These are phyloP conservation scores for Corylus avellana DNA, from an alignment of 306 rosid species.

Conservation along the genomic window DNA sequence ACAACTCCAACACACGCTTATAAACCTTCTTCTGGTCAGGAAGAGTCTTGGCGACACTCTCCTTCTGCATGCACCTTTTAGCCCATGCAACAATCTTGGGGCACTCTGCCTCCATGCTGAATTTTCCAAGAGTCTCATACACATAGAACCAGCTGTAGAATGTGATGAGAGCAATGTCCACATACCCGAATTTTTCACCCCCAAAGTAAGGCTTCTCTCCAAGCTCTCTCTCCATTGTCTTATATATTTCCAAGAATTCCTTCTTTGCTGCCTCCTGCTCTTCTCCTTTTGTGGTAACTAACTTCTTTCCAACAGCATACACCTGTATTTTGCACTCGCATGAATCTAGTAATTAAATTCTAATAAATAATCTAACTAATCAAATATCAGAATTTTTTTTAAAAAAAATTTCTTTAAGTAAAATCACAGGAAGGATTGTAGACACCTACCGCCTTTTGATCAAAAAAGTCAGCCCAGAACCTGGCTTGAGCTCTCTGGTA, in stretches of 20 bases:
- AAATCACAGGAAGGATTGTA: too few species aligned
- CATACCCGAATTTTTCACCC: slow-evolving; percentile 12
- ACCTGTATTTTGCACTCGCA: slow-evolving; percentile 32
- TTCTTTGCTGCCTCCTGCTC: slow-evolving; percentile 33
- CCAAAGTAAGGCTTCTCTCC: background rate
- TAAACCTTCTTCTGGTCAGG: slow-evolving; percentile 15
- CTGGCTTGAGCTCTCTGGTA: slow-evolving; percentile 41
- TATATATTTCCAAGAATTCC: slow-evolving; percentile 10
- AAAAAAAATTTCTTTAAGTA: too few species aligned
- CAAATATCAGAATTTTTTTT: too few species aligned
- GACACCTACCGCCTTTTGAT: slow-evolving; percentile 31
- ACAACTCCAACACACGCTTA: slow-evolving; percentile 12
- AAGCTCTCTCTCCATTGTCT: slow-evolving; percentile 18
- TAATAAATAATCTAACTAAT: too few species aligned
- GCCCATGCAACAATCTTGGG: slow-evolving; percentile 29
- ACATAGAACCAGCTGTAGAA: slow-evolving; percentile 23
- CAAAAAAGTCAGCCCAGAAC: slow-evolving; percentile 43
- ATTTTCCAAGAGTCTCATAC: slow-evolving; percentile 8
- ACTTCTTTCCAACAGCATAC: slow-evolving; percentile 25
- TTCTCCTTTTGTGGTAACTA: slow-evolving; percentile 33
- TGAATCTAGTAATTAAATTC: too few species aligned
- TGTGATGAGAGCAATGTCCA: slow-evolving; percentile 20
- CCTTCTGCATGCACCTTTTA: slow-evolving; percentile 23
- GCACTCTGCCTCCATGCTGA: slow-evolving; percentile 21
- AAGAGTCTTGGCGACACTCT: slow-evolving; percentile 22